Conservation (phyloP, 2,329 filamentous ascomycete genomes). For the Monosporascus sp. region DNA sequence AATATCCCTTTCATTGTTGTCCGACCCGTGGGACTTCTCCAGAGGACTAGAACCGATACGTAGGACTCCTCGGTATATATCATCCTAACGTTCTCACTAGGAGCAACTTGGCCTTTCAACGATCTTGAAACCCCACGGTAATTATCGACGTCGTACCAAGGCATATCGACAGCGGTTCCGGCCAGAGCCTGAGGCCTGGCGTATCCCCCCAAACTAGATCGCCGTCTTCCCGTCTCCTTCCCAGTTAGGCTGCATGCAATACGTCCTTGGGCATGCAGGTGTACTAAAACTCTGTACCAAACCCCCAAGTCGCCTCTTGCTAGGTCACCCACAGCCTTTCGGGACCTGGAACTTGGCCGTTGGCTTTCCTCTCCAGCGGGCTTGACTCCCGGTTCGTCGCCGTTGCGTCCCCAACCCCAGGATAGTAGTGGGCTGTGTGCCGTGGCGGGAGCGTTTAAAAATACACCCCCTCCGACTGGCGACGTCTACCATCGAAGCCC, state of each 20-base stretch:
- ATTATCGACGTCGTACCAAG: neutral
- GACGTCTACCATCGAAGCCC: constrained; percentile 27
- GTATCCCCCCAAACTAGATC: constrained; percentile 22
- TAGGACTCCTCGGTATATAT: neutral
- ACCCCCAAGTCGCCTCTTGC: constrained; percentile 23
- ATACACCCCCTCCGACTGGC: constrained; percentile 23
- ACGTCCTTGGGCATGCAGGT: constrained; percentile 23
- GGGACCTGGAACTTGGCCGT: constrained; percentile 19
- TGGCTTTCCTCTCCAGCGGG: constrained; percentile 18
- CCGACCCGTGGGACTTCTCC: neutral
- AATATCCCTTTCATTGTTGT: neutral
- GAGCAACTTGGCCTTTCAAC: neutral
- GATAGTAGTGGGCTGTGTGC: constrained; percentile 22
- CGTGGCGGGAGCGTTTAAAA: constrained; percentile 23
- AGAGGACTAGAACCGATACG: neutral
- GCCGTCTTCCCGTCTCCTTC: constrained; percentile 27
- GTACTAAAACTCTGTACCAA: constrained; percentile 28
- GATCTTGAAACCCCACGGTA: neutral
- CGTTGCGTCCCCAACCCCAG: constrained; percentile 21
- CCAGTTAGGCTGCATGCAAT: constrained; percentile 26
- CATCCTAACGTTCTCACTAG: neutral
- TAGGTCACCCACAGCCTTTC: neutral
- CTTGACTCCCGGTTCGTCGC: neutral
- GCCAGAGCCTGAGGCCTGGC: neutral
- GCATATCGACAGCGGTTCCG: neutral